A percentile compares a stretch with the other conserved stretches of the same genome.
Evolutionary conservation across 2,329 filamentous ascomycete species (phyloP).

Genomic region (Colletotrichum sp.): DNA sequence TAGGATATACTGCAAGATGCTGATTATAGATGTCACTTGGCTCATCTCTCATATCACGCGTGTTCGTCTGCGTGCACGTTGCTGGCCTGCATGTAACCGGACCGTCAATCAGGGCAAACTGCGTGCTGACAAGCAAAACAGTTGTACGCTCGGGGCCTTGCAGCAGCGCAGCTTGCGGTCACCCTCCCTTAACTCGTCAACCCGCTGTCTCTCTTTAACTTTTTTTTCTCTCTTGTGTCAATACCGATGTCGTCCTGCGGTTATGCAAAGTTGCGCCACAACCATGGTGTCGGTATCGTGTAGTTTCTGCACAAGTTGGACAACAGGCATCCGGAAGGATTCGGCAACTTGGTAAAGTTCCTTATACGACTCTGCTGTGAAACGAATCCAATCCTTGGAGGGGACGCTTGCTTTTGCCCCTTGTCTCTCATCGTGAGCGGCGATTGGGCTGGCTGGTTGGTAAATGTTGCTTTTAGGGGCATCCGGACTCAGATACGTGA

Average conservation of each 20-base stretch:
- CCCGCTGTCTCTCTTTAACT: neutral
- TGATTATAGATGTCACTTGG: neutral
- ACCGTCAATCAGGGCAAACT: neutral
- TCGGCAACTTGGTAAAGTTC: neutral
- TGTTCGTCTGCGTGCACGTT: neutral
- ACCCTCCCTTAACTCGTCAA: neutral
- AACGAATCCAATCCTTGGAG: neutral
- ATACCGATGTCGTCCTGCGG: neutral
- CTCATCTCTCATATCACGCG: neutral
- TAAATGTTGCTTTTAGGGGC: neutral
- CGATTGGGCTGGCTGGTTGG: neutral
- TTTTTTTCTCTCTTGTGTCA: neutral
- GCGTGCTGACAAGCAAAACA: neutral
- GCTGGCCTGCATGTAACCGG: neutral
- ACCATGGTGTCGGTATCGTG: constrained; percentile 20
- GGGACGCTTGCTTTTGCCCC: neutral
- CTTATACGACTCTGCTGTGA: neutral
- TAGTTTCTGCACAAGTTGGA: neutral
- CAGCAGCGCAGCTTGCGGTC: constrained; percentile 12
- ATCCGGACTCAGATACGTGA: neutral
- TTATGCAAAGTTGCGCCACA: constrained; percentile 23
- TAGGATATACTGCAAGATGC: constrained; percentile 1
- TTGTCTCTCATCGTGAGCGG: neutral
- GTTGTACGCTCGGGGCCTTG: constrained; percentile 14
- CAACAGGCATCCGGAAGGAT: neutral